Conservation (phyloP, 805 yeast species). For the Wickerhamiella shivajii region DNA sequence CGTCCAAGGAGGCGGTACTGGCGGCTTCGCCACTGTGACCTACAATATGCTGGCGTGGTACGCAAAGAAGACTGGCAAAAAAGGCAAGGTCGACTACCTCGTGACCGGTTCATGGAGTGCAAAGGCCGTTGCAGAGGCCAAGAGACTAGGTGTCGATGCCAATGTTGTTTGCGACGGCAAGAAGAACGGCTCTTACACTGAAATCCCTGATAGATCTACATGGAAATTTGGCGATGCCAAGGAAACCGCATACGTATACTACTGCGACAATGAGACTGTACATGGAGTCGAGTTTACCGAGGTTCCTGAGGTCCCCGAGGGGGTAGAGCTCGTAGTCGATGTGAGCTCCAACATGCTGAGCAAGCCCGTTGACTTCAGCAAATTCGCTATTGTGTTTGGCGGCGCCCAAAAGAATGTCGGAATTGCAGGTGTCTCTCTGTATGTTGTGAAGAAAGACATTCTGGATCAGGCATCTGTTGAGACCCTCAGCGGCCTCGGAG, state of each 20-base stretch:
- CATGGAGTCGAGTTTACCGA: conserved; percentile 78
- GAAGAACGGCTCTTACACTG: conserved; percentile 40
- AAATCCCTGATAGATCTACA: conserved; percentile 47
- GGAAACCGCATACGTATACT: conserved; percentile 73
- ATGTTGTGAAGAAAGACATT: conserved; percentile 72
- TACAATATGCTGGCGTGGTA: conserved; percentile 67
- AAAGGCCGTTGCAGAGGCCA: conserved; percentile 77
- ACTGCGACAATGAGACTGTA: conserved; percentile 96
- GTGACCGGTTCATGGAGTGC: conserved; percentile 92
- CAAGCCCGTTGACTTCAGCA: conserved; percentile 60
- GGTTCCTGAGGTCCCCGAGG: conserved; percentile 40
- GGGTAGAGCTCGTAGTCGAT: conserved; percentile 79
- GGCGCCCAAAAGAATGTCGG: conserved; percentile 99
- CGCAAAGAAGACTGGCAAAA: conserved; percentile 55
- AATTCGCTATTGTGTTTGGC: conserved; percentile 83
- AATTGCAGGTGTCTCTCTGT: conserved; percentile 85
- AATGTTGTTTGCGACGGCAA: conserved; percentile 57
- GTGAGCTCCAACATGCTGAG: conserved; percentile 89
- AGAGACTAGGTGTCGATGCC: conserved; percentile 62
- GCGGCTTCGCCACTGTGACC: conserved; percentile 81
- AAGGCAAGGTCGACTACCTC: conserved; percentile 72
- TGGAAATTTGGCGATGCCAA: conserved; percentile 46
- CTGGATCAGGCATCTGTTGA: conserved; percentile 47
- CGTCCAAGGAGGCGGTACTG: conserved; percentile 96
- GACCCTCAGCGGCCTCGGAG: conserved; percentile 39